phyloP scores from a whole-genome alignment of 2,329 filamentous ascomycete species.

The Eutypella sp. region DNA sequence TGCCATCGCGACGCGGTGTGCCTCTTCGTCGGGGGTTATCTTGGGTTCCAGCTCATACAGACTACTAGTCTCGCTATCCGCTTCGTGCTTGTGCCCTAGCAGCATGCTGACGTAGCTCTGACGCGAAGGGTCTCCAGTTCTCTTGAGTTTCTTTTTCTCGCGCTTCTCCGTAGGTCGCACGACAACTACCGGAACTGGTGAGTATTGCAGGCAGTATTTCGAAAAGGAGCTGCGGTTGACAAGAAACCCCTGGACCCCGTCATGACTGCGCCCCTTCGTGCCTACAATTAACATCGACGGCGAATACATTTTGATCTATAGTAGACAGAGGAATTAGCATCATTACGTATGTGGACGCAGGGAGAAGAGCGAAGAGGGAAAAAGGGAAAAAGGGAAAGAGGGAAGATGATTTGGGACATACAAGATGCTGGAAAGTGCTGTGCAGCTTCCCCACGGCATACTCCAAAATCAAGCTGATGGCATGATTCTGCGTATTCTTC shows the following conservation, averaged over 20 bases:
- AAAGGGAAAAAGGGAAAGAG: too few relatives aligned
- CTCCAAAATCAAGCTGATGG: constrained; percentile 80
- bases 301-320: constrained; percentile 83
- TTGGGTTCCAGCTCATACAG: constrained; percentile 51
- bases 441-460: constrained; percentile 87
- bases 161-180: constrained; percentile 84
- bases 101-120: constrained; percentile 76
- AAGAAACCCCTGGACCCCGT: constrained; percentile 79
- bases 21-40: constrained; percentile 57
- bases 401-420: constrained; percentile 50
- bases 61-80: constrained; percentile 49
- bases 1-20: constrained; percentile 58
- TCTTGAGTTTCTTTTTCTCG: constrained; percentile 84
- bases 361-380: background rate
- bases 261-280: constrained; percentile 77
- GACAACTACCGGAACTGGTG: constrained; percentile 87
- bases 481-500: constrained; percentile 74
- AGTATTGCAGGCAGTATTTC: constrained; percentile 92
- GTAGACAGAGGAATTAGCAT: constrained; percentile 5
- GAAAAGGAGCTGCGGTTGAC: constrained; percentile 77
- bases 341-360: background rate
- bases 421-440: constrained; percentile 84
- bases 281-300: constrained; percentile 89
- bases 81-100: constrained; percentile 54
- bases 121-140: constrained; percentile 68